A percentile compares a stretch with the other conserved stretches of the same genome.
Evolutionary conservation across 371 early-diverging fungal species (phyloP).

Genomic region (Rhizopus microsporus): DNA sequence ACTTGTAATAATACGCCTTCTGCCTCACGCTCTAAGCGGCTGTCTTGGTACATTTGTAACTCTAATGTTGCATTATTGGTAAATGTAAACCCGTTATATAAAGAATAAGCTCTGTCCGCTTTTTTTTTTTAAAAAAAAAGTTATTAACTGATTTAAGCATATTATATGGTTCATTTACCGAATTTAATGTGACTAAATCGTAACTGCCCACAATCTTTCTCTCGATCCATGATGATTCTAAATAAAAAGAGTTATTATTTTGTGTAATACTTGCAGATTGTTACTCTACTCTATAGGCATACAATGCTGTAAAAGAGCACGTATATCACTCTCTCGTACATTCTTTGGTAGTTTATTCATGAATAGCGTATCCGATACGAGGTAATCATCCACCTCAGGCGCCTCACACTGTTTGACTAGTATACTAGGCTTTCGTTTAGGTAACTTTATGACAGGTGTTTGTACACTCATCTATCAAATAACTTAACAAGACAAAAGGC

Average conservation of each 20-base stretch:
- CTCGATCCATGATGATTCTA: slow-evolving; percentile 28
- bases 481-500: background rate
- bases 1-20: slow-evolving; percentile 31
- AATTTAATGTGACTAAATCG: slow-evolving; percentile 28
- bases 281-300: slow-evolving; percentile 45
- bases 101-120: slow-evolving; percentile 38
- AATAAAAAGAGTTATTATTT: slow-evolving; percentile 4
- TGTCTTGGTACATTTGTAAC: slow-evolving; percentile 36
- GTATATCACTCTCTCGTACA: slow-evolving; percentile 43
- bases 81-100: slow-evolving; percentile 40
- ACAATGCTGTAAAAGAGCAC: slow-evolving; percentile 41
- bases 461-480: background rate
- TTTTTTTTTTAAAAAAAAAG: slow-evolving; percentile 18
- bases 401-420: slow-evolving; percentile 1
- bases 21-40: slow-evolving; percentile 31
- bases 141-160: background rate
- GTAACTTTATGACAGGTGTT: slow-evolving; percentile 1
- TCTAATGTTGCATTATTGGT: slow-evolving; percentile 34
- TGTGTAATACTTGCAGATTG: slow-evolving; percentile 3
- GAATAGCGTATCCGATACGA: slow-evolving; percentile 47
- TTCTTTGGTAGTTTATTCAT: slow-evolving; percentile 31
- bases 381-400: slow-evolving; percentile 24
- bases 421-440: background rate
- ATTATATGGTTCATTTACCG: slow-evolving; percentile 16
- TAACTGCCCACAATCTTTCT: slow-evolving; percentile 26